A percentile compares a stretch with the other conserved stretches of the same genome.
Conservation (phyloP, 495 filamentous ascomycete genomes). For the Penicillium samsonianum region DNA sequence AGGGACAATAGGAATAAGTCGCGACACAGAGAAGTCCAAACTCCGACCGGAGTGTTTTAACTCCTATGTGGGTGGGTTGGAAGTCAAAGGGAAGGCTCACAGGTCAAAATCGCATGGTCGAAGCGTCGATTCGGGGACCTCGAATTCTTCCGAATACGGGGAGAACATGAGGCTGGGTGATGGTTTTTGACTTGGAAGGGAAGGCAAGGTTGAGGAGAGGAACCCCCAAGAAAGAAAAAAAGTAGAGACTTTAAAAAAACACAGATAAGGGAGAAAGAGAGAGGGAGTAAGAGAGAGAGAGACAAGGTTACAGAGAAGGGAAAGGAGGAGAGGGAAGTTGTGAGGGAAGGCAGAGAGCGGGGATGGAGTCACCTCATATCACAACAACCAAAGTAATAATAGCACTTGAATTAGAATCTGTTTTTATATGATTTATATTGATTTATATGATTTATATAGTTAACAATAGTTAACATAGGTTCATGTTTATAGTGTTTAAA, state of each 20-base stretch:
- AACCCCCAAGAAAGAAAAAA: constrained; percentile 1
- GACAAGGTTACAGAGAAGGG: constrained; percentile 18
- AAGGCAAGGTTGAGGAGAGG: constrained; percentile 18
- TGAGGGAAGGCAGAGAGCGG: constrained; percentile 27
- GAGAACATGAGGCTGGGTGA: constrained; percentile 36
- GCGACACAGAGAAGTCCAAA: constrained; percentile 23
- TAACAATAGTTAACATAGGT: not conserved
- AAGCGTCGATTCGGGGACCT: constrained; percentile 36
- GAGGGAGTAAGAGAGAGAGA: constrained; percentile 16
- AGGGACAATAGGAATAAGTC: constrained; percentile 31
- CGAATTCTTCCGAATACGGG: constrained; percentile 38
- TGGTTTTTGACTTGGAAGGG: constrained; percentile 11
- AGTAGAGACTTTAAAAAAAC: constrained; percentile 13
- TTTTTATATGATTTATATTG: not conserved
- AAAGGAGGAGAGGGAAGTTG: constrained; percentile 12
- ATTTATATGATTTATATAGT: not conserved
- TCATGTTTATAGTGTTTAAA: not conserved
- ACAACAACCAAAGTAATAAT: constrained; percentile 14
- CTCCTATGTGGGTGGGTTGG: constrained; percentile 22
- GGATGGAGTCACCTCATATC: constrained; percentile 38
- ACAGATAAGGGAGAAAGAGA: constrained; percentile 22
- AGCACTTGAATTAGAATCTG: not conserved
- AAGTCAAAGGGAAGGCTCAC: constrained; percentile 22
- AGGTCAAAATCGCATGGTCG: constrained; percentile 40
- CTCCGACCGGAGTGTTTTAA: constrained; percentile 19